These are phyloP conservation scores for Tephrocybe rancida DNA, from an alignment of 768 basidiomycete genomes.

Conservation along the genomic window DNA sequence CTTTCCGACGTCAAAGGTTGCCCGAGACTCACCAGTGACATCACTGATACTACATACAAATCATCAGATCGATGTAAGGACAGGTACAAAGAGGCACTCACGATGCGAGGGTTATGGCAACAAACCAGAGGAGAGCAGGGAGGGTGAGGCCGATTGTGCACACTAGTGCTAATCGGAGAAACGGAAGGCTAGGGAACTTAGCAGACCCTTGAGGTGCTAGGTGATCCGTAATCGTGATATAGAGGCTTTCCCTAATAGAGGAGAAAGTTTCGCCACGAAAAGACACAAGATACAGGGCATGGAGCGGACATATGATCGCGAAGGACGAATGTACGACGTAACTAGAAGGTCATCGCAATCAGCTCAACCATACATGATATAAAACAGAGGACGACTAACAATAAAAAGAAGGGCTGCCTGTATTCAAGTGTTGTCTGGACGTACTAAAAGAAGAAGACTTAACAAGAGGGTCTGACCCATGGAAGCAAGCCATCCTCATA, in stretches of 20 bases:
- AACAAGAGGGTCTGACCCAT: conserved; percentile 3
- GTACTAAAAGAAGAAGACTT: conserved; percentile 49
- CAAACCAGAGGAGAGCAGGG: conserved; percentile 78
- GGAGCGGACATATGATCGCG: conserved; percentile 77
- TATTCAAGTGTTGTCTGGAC: conserved; percentile 78
- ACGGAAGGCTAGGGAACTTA: conserved; percentile 38
- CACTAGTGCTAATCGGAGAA: conserved; percentile 37
- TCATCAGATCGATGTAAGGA: conserved; percentile 8
- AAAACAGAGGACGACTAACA: conserved; percentile 48
- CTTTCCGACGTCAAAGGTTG: conserved; percentile 12
- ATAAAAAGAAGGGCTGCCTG: conserved; percentile 87
- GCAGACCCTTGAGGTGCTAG: conserved; percentile 38
- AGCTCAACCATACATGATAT: not conserved
- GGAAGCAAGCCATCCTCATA: conserved; percentile 35
- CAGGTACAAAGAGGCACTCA: conserved; percentile 40
- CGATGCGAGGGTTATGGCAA: conserved; percentile 70
- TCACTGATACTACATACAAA: conserved; percentile 64
- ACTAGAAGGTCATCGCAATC: conserved; percentile 37
- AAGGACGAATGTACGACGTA: conserved; percentile 89
- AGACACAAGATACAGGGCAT: conserved; percentile 65
- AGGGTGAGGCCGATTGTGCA: conserved; percentile 62
- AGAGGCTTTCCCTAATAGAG: conserved; percentile 55
- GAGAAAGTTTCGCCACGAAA: conserved; percentile 49
- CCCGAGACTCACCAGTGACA: conserved; percentile 57
- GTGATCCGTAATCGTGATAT: conserved; percentile 48